Evolutionary conservation across 2,329 filamentous ascomycete genomes (phyloP).

Genomic region (Arthroderma sp.): DNA sequence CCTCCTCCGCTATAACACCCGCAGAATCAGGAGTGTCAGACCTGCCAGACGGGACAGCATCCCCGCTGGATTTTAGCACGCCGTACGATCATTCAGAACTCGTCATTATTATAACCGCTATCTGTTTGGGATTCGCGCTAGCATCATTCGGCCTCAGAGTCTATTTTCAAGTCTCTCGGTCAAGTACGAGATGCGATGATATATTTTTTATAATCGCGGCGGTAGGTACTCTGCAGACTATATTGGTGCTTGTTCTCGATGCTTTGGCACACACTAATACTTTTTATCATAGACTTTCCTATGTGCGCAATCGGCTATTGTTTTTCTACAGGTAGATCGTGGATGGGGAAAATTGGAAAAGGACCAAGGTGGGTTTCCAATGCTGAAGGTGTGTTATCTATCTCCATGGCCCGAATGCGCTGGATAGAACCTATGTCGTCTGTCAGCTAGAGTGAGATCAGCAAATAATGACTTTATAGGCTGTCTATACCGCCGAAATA

Average conservation of each 20-base stretch:
- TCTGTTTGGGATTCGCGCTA: slow-evolving; percentile 27
- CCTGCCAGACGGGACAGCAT: slow-evolving; percentile 14
- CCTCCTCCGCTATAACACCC: neutral
- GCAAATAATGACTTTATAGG: slow-evolving; percentile 12
- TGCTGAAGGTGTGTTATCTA: slow-evolving; percentile 23
- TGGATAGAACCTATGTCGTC: neutral
- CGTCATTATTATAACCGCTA: slow-evolving; percentile 27
- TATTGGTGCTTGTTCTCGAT: slow-evolving; percentile 3
- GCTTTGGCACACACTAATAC: slow-evolving; percentile 6
- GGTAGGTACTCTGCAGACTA: slow-evolving; percentile 11
- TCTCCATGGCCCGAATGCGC: neutral
- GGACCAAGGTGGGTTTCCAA: slow-evolving; percentile 12
- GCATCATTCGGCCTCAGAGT: slow-evolving; percentile 28
- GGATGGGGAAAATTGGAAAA: slow-evolving; percentile 28
- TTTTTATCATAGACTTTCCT: slow-evolving; percentile 19
- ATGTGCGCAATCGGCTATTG: slow-evolving; percentile 24
- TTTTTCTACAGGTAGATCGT: slow-evolving; percentile 24
- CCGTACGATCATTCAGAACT: slow-evolving; percentile 28
- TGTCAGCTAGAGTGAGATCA: neutral
- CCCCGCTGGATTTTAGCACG: slow-evolving; percentile 25
- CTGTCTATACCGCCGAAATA: slow-evolving; percentile 27
- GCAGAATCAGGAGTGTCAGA: neutral
- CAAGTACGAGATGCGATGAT: slow-evolving; percentile 22
- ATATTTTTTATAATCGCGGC: slow-evolving; percentile 21
- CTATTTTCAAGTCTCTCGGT: slow-evolving; percentile 25